phyloP scores from a whole-genome alignment of 2,329 filamentous ascomycete species.

The Dothistroma septosporum region DNA sequence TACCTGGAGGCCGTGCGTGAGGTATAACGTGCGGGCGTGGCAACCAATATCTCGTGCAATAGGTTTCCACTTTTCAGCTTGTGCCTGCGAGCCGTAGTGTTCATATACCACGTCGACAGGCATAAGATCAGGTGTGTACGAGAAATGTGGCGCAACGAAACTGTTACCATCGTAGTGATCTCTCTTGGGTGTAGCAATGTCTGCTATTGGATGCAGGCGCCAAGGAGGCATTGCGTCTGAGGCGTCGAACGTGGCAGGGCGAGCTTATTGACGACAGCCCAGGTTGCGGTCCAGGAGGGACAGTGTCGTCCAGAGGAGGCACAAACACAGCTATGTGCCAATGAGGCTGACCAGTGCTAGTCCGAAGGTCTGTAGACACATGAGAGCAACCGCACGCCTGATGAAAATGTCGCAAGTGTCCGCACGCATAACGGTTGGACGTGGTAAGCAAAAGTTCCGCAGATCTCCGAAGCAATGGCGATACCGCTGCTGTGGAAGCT shows the following conservation, averaged over 20 bases:
- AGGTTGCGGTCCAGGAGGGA: neutral
- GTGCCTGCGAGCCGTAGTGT: neutral
- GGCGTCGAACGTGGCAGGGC: neutral
- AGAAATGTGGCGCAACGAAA: conserved; percentile 12
- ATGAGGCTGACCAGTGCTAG: neutral
- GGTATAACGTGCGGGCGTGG: neutral
- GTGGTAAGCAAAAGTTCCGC: neutral
- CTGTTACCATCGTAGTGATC: conserved; percentile 12
- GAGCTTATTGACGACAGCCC: neutral
- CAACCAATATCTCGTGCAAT: neutral
- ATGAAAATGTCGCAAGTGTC: neutral
- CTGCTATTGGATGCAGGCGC: neutral
- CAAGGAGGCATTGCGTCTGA: neutral
- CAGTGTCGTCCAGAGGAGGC: neutral
- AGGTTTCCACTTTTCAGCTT: neutral
- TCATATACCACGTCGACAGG: neutral
- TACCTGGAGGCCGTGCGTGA: neutral
- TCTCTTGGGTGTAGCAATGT: neutral
- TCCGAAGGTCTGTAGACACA: neutral
- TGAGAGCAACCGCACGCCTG: neutral
- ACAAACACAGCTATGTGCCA: neutral
- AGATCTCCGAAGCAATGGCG: neutral
- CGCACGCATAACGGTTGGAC: neutral
- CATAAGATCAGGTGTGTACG: conserved; percentile 6
- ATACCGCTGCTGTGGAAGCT: neutral